Percentiles rank a stretch among this genome's conserved stretches.
These are phyloP conservation scores for Termitomyces sp. DNA, from an alignment of 768 basidiomycete species.

Conservation along the genomic window DNA sequence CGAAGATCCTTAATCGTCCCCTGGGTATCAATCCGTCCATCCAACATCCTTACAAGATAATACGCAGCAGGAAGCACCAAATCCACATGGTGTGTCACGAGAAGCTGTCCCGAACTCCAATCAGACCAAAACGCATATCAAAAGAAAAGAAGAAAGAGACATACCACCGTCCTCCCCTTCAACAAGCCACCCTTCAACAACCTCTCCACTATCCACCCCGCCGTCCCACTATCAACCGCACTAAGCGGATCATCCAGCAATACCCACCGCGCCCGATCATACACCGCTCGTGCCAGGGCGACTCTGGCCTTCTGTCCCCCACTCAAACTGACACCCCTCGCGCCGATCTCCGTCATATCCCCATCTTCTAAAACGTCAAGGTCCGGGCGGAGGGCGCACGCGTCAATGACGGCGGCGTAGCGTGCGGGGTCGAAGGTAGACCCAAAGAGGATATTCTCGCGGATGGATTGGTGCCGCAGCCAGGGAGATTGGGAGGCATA, in stretches of 20 bases:
- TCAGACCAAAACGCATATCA: neutral
- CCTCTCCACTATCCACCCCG: conserved; percentile 30
- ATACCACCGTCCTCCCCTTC: conserved; percentile 58
- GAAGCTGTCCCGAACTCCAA: conserved; percentile 29
- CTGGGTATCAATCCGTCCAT: conserved; percentile 70
- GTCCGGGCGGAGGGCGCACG: conserved; percentile 79
- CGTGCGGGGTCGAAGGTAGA: conserved; percentile 66
- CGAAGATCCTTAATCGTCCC: conserved; percentile 63
- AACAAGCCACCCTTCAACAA: conserved; percentile 65
- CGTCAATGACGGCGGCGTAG: conserved; percentile 73
- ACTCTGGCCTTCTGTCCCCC: conserved; percentile 84
- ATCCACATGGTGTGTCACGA: conserved; percentile 81
- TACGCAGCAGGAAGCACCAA: conserved; percentile 68
- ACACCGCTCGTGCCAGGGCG: conserved; percentile 79
- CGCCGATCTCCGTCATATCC: conserved; percentile 80
- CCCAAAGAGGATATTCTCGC: conserved; percentile 79
- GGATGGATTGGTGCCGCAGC: conserved; percentile 68
- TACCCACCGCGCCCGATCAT: conserved; percentile 63
- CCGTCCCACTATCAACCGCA: conserved; percentile 56
- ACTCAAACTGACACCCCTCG: conserved; percentile 69
- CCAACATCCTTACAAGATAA: conserved; percentile 70
- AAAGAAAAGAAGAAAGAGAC: conserved; percentile 11
- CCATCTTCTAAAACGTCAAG: conserved; percentile 84
- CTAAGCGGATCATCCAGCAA: conserved; percentile 81
- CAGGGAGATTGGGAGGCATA: conserved; percentile 73